Conservation (phyloP, 768 basidiomycete species). For the Xerocomus brunneocitrinus region DNA sequence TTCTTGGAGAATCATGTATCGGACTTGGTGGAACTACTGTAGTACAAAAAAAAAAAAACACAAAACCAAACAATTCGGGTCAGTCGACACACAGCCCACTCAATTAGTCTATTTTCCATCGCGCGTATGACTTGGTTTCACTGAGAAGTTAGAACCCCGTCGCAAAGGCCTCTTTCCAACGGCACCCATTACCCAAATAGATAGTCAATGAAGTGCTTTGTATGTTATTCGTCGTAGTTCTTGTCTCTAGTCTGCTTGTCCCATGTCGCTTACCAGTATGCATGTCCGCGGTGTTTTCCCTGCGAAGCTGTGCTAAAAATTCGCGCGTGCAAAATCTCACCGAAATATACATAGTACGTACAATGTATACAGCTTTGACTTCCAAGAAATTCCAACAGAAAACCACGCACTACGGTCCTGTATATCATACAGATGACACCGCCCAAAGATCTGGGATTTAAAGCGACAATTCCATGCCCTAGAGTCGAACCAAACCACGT, state of each 20-base stretch:
- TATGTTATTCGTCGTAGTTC: not conserved
- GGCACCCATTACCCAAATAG: not conserved
- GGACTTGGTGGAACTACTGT: not conserved
- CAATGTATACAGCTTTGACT: not conserved
- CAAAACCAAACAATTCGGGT: not conserved
- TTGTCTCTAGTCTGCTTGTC: not conserved
- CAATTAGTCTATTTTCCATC: conserved; percentile 5
- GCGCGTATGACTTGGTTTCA: not conserved
- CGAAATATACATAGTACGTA: too few species aligned
- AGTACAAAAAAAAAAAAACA: not conserved
- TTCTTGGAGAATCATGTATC: not conserved
- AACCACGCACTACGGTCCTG: not conserved
- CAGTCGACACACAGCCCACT: not conserved
- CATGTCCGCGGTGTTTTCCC: not conserved
- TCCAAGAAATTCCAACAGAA: not conserved
- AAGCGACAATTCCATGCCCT: too few species aligned
- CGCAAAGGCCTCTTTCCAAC: not conserved
- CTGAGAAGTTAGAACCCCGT: not conserved
- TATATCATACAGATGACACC: not conserved
- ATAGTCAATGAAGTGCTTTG: not conserved
- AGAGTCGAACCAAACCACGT: not conserved
- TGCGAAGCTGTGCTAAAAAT: not conserved
- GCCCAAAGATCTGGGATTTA: not conserved
- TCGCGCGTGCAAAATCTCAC: not conserved
- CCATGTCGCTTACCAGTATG: not conserved